phyloP scores from a whole-genome alignment of 139 green algal species.

The Raphidocelis subcapitata region DNA sequence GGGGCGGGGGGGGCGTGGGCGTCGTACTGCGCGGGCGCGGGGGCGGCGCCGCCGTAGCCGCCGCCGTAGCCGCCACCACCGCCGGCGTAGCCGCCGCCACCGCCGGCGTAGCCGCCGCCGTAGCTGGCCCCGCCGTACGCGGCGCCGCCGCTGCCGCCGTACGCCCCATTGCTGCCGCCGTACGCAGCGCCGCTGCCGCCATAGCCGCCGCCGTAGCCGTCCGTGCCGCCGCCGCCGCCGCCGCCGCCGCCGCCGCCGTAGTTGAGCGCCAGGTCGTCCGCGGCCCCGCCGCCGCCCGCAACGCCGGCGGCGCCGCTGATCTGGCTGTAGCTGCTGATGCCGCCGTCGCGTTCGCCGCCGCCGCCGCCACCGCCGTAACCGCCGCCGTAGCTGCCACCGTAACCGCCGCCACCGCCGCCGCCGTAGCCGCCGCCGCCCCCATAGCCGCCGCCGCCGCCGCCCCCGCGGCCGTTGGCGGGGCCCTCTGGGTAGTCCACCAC shows the following conservation, averaged over 20 bases:
- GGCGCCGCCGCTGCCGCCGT: not conserved
- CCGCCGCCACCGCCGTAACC: not conserved
- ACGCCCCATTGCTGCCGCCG: too few relatives aligned
- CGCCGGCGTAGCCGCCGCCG: not conserved
- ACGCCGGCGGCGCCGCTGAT: slow-evolving; percentile 23
- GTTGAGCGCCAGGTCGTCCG: slow-evolving; percentile 30
- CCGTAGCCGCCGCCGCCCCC: not conserved
- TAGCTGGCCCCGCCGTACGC: slow-evolving; percentile 6
- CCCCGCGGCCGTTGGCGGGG: slow-evolving; percentile 10
- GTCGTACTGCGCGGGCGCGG: slow-evolving; percentile 16
- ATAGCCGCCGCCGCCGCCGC: not conserved
- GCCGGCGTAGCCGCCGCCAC: not conserved
- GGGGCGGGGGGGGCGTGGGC: too few relatives aligned
- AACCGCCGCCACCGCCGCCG: slow-evolving; percentile 6
- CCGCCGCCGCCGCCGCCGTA: slow-evolving; percentile 31
- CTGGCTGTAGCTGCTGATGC: slow-evolving; percentile 25
- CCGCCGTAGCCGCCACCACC: not conserved
- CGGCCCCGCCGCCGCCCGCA: not conserved
- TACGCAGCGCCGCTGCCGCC: too few relatives aligned
- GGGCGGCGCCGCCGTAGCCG: not conserved
- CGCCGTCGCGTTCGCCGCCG: not conserved
- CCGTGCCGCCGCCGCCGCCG: not conserved
- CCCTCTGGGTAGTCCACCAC: slow-evolving; percentile 58
- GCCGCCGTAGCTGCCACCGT: slow-evolving; percentile 1
- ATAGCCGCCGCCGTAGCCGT: not conserved